Base-by-base conservation (phyloP, 1,139 yeast genomes). In the Kurtzmaniella quercitrusa region DNA sequence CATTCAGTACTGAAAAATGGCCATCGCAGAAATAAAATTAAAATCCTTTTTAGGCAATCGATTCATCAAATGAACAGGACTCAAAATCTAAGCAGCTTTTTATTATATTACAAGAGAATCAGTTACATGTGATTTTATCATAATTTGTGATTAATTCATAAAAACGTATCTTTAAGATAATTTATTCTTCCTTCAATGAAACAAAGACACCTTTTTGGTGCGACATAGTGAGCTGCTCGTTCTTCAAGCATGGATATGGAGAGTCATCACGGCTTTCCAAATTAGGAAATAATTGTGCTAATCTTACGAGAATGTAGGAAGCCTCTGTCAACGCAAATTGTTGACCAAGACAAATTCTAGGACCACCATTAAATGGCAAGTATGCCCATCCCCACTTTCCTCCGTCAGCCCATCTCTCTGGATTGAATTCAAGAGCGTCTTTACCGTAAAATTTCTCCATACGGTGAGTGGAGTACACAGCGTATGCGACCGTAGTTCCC, bases 271-370 rank as follows among this genome's bases (percentile, higher is more conserved):
- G 51, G 28, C 53, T 39, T n/a, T 46, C 48, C 36, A 63, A 46
- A 33, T 60, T 53, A 12, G 55, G 48, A 51, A 50, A 57, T 51
- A 51, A 46, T 47, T 57, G 62, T 15, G 50, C 32, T 45, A 60
- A 52, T 50, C 65, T 54, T n/a, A 52, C 57, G 36, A 55, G 45
- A 14, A 63, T 54, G 45, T 65, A 70, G 2, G 69, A 61, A 9
- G 73, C 72, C 53, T 70, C 75, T 14, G 75, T 70, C 40, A 70
- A 61, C 7, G 75, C 75, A 61, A 68, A 70, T 49, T 70, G 75
- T 50, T 70, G 75, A 18, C 74, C 76, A 50, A 70, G 61, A 48
- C 74, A 68, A 34, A 69, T 65, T 50, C 75, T 56, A 38, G 74
- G 74, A 14, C 75, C 74, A 43, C 73, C 71, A 42, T 68, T 69